These are phyloP conservation scores for Stygiomarasmius scandens DNA, from an alignment of 1,284 basidiomycete genomes.

Conservation along the genomic window DNA sequence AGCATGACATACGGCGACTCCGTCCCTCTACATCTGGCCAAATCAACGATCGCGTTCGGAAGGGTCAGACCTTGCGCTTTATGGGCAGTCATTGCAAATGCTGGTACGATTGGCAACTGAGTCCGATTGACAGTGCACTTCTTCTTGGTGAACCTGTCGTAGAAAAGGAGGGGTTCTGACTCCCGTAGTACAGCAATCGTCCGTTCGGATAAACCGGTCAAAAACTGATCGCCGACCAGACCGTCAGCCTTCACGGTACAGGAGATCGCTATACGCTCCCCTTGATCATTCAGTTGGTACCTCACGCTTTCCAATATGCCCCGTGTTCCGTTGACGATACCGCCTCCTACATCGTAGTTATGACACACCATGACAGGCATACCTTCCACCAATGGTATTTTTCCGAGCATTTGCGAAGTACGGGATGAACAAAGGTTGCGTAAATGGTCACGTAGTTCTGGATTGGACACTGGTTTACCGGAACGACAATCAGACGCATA, in stretches of 20 bases:
- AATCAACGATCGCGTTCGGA: background rate
- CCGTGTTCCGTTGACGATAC: conserved; percentile 16
- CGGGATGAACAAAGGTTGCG: too few species aligned
- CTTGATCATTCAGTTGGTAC: conserved; percentile 5
- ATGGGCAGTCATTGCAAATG: conserved; percentile 12
- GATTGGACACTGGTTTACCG: too few species aligned
- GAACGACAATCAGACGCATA: conserved; percentile 3
- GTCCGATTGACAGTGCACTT: background rate
- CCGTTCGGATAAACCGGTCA: too few species aligned
- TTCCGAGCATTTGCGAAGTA: conserved; percentile 9
- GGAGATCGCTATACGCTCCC: conserved; percentile 4
- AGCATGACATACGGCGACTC: conserved; percentile 14
- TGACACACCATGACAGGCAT: conserved; percentile 17
- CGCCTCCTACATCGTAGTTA: conserved; percentile 17
- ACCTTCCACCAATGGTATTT: conserved; percentile 15
- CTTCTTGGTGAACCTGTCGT: background rate
- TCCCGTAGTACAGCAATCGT: too few species aligned
- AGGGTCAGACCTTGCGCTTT: conserved; percentile 12
- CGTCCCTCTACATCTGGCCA: background rate
- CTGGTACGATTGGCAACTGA: conserved; percentile 6
- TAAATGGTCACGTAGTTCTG: background rate
- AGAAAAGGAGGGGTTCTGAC: too few species aligned
- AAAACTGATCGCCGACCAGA: too few species aligned
- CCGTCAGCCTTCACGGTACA: too few species aligned
- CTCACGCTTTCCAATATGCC: conserved; percentile 9